A percentile compares a stretch with the other conserved stretches of the same genome.
phyloP scores from a whole-genome alignment of 176 grass and related monocot genomes.

The Avena insularis region DNA sequence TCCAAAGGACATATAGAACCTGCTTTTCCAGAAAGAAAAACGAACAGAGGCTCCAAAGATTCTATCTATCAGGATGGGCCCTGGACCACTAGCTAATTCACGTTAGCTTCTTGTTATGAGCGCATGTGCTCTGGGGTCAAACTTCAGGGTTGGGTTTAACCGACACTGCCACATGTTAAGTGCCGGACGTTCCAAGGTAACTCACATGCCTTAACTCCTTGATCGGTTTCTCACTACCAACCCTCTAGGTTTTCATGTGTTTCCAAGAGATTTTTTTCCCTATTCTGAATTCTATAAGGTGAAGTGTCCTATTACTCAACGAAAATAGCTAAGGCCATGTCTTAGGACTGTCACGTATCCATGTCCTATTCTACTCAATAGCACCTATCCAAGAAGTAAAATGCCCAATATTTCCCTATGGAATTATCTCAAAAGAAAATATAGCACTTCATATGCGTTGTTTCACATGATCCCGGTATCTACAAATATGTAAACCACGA shows the following conservation, averaged over 20 bases:
- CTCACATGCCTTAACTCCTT: not conserved
- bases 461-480: not conserved
- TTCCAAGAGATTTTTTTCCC: not conserved
- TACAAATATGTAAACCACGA: conserved; percentile 9
- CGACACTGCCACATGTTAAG: conserved; percentile 33
- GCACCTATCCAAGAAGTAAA: not conserved
- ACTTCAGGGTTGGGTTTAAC: conserved; percentile 10
- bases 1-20: not conserved
- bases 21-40: not conserved
- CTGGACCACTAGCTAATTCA: conserved; percentile 10
- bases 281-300: not conserved
- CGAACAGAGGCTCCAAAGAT: conserved; percentile 8
- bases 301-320: not conserved
- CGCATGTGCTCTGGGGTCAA: conserved; percentile 40
- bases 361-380: not conserved
- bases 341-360: not conserved
- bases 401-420: not conserved
- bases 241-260: conserved; percentile 26
- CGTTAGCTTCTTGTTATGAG: not conserved
- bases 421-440: conserved; percentile 3
- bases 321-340: conserved; percentile 11
- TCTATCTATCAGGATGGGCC: conserved; percentile 1
- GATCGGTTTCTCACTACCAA: not conserved
- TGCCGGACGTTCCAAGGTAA: not conserved
- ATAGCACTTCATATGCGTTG: not conserved